Conservation (phyloP, 176 grass and related monocot species). For the Bromus sterilis region DNA sequence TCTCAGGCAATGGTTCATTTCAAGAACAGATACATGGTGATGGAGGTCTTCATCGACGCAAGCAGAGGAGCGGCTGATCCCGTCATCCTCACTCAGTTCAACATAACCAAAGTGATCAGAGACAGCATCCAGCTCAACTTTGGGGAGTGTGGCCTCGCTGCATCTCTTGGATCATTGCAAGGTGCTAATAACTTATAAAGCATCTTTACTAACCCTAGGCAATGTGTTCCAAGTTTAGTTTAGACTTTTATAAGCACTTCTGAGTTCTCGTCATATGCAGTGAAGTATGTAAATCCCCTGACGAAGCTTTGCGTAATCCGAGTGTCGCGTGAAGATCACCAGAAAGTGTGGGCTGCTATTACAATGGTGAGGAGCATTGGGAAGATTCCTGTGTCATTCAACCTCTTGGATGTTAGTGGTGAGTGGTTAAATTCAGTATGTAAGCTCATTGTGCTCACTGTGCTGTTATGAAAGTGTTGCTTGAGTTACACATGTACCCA, state of each 20-base stretch:
- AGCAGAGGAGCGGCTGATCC: constrained; percentile 23
- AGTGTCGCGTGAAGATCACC: constrained; percentile 55
- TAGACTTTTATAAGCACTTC: neutral
- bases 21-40: constrained; percentile 81
- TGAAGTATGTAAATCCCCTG: constrained; percentile 75
- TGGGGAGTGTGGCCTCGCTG: constrained; percentile 69
- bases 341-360: constrained; percentile 64
- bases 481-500: neutral
- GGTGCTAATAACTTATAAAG: constrained; percentile 25
- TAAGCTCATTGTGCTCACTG: neutral
- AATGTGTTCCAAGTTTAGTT: neutral
- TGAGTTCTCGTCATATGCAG: constrained; percentile 21
- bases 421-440: constrained; percentile 7
- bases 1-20: constrained; percentile 60
- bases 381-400: constrained; percentile 54
- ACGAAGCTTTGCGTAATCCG: constrained; percentile 73
- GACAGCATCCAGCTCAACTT: constrained; percentile 82
- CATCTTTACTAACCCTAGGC: neutral
- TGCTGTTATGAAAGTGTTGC: neutral
- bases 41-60: constrained; percentile 67
- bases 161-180: constrained; percentile 64
- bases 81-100: constrained; percentile 55
- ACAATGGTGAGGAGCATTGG: constrained; percentile 61
- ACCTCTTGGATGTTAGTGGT: constrained; percentile 76
- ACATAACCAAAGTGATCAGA: constrained; percentile 62